Evolutionary conservation across 257 asterid genomes (phyloP).

Genomic region (Solanum lycopersicoides): DNA sequence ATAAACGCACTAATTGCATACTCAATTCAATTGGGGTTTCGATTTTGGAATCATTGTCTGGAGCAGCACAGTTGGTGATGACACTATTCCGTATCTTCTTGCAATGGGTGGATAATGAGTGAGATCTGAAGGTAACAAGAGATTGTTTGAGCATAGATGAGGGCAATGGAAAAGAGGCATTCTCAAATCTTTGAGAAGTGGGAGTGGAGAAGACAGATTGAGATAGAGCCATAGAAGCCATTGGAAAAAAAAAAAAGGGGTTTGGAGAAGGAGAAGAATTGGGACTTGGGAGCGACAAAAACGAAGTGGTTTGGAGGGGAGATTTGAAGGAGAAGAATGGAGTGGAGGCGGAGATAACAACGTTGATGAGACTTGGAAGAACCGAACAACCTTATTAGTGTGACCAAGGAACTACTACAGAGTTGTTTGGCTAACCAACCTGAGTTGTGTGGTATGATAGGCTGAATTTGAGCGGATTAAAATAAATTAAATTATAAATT

Average conservation of each 20-base stretch:
- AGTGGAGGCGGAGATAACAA: background rate
- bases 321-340: background rate
- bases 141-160: conserved; percentile 22
- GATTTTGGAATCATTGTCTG: conserved; percentile 21
- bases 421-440: background rate
- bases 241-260: background rate
- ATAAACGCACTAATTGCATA: conserved; percentile 12
- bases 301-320: background rate
- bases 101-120: conserved; percentile 18
- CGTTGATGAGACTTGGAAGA: background rate
- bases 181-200: conserved; percentile 12
- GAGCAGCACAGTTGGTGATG: conserved; percentile 22
- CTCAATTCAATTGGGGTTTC: conserved; percentile 83
- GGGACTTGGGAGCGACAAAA: background rate
- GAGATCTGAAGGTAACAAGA: conserved; percentile 27
- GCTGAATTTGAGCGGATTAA: no score
- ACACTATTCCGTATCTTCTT: conserved; percentile 19
- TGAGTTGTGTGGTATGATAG: no score
- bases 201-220: conserved; percentile 39
- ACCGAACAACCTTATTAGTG: background rate
- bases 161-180: conserved; percentile 13
- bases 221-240: conserved; percentile 64
- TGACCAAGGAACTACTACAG: background rate
- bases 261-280: background rate
- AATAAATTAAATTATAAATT: no score